A percentile compares a stretch with the other conserved stretches of the same genome.
These are phyloP conservation scores for Annona cherimola DNA, from an alignment of 164 flowering plant genomes.

Conservation along the genomic window DNA sequence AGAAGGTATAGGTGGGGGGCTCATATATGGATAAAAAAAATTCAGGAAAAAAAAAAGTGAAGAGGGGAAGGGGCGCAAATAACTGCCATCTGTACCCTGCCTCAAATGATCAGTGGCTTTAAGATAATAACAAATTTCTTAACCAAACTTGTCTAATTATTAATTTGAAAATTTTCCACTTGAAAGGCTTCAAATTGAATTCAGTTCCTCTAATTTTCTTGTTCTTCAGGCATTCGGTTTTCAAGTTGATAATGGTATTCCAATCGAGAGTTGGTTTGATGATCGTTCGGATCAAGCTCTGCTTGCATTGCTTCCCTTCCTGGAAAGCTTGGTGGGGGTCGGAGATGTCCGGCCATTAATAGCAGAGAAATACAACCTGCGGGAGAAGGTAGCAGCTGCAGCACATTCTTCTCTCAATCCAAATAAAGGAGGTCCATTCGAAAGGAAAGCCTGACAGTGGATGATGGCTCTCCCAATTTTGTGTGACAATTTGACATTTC, in stretches of 20 bases:
- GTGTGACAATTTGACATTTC: neutral
- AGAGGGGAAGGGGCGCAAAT: no score
- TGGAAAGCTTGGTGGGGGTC: constrained; percentile 82
- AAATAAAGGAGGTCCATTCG: constrained; percentile 31
- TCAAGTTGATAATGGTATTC: constrained; percentile 97
- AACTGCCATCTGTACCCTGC: no score
- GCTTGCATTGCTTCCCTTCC: constrained; percentile 62
- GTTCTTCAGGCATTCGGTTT: constrained; percentile 87
- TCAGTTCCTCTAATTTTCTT: neutral
- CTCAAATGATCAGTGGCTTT: no score
- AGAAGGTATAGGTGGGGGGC: no score
- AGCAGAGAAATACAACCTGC: constrained; percentile 69
- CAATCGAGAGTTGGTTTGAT: constrained; percentile 98
- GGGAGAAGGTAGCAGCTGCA: constrained; percentile 76
- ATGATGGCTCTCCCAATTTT: neutral
- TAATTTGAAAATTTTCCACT: no score
- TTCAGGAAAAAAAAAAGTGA: no score
- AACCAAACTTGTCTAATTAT: neutral
- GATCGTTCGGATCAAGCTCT: constrained; percentile 80
- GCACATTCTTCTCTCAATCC: constrained; percentile 38
- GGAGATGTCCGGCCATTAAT: constrained; percentile 92
- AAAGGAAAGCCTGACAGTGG: constrained; percentile 17
- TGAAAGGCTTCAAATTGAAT: no score
- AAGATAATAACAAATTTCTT: no score
- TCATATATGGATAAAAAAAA: no score